Percentiles rank a stretch among this genome's conserved stretches.
Conservation (phyloP, 148 eudicot genomes). For the Rhododendron mucronatum region DNA sequence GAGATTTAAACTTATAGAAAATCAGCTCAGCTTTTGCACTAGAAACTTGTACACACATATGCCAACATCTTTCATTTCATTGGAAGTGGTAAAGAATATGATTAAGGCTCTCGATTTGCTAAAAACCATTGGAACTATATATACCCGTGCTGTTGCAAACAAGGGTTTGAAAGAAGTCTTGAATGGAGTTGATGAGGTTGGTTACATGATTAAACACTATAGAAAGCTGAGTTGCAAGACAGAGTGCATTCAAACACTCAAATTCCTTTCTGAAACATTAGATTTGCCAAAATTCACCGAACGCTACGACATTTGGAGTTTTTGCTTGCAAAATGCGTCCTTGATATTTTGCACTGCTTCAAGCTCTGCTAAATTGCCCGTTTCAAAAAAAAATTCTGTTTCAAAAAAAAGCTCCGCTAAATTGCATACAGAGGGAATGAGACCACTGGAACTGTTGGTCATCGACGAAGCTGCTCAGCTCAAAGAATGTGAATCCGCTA, state of each 20-base stretch:
- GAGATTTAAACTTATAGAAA: constrained; percentile 20
- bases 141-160: background rate
- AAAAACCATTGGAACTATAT: constrained; percentile 10
- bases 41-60: constrained; percentile 46
- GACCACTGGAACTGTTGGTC: constrained; percentile 23
- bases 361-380: constrained; percentile 15
- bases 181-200: background rate
- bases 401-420: background rate
- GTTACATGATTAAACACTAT: background rate
- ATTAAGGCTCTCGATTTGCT: constrained; percentile 24
- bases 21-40: constrained; percentile 17
- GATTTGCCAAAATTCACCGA: background rate
- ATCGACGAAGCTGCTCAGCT: constrained; percentile 69
- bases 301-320: background rate
- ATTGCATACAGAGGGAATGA: constrained; percentile 1
- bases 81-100: constrained; percentile 26
- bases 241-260: constrained; percentile 23
- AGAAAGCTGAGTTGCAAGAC: background rate
- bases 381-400: too few species aligned
- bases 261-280: constrained; percentile 15
- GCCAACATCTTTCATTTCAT: constrained; percentile 37
- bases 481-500: constrained; percentile 56
- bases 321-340: constrained; percentile 37
- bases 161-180: constrained; percentile 12
- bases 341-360: constrained; percentile 59